A percentile compares a stretch with the other conserved stretches of the same genome.
phyloP scores from a whole-genome alignment of 148 eudicot species.

The Polygonum maritimum region DNA sequence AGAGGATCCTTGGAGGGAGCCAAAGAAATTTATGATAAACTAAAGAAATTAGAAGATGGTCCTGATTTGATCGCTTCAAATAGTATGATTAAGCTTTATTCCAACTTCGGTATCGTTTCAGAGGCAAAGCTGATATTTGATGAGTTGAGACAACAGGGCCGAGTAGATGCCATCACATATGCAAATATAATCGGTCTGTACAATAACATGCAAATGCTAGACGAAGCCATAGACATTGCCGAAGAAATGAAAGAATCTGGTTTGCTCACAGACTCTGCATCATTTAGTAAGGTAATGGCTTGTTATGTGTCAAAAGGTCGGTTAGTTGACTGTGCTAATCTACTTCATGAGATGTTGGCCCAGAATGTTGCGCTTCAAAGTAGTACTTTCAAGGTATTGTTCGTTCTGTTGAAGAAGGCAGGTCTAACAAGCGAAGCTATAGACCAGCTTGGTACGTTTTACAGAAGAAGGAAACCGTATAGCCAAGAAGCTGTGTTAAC shows the following conservation, averaged over 20 bases:
- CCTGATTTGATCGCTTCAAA: constrained; percentile 77
- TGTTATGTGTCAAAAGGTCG: constrained; percentile 64
- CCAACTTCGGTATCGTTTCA: constrained; percentile 62
- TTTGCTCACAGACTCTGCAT: constrained; percentile 37
- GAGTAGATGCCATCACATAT: constrained; percentile 62
- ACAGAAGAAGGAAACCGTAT: constrained; percentile 44
- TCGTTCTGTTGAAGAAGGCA: constrained; percentile 61
- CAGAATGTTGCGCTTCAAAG: constrained; percentile 37
- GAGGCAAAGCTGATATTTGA: constrained; percentile 61
- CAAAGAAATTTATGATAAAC: constrained; percentile 45
- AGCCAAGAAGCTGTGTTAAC: constrained; percentile 55
- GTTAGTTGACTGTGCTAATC: constrained; percentile 42
- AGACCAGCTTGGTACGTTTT: constrained; percentile 44
- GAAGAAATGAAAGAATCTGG: constrained; percentile 65
- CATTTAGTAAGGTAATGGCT: constrained; percentile 66
- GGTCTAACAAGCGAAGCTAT: constrained; percentile 51
- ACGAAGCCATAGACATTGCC: constrained; percentile 65
- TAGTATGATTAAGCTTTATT: constrained; percentile 73
- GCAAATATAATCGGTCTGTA: constrained; percentile 70
- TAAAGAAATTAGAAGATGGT: constrained; percentile 53
- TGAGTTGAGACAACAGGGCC: constrained; percentile 33
- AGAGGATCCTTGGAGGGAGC: constrained; percentile 54
- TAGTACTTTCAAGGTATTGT: constrained; percentile 56
- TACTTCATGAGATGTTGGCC: constrained; percentile 51
- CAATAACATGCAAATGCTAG: constrained; percentile 78